These are phyloP conservation scores for Diversispora eburnea DNA, from an alignment of 192 early-diverging fungal species.

Conservation along the genomic window DNA sequence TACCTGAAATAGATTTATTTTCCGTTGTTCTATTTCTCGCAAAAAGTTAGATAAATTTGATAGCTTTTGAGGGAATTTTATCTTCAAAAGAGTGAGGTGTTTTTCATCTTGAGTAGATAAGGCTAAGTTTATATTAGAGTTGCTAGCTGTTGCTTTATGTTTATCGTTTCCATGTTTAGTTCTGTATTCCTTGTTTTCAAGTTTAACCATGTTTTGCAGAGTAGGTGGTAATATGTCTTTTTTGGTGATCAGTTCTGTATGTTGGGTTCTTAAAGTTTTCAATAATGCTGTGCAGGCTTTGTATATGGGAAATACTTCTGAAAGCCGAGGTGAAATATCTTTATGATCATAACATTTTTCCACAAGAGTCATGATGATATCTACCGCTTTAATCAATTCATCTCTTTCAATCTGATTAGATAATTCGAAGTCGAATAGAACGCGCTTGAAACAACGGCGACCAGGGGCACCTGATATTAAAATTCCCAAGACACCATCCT, in stretches of 20 bases:
- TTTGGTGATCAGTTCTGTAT: not conserved
- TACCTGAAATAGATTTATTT: constrained; percentile 14
- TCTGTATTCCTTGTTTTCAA: not conserved
- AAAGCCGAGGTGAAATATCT: not conserved
- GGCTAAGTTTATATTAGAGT: not conserved
- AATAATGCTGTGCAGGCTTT: constrained; percentile 14
- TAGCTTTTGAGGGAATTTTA: not conserved
- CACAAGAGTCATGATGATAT: not conserved
- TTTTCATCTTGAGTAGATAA: constrained; percentile 2
- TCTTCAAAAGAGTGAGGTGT: not conserved
- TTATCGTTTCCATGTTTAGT: not conserved
- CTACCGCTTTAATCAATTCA: not conserved
- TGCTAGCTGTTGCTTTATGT: not conserved
- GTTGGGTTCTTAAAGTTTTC: not conserved
- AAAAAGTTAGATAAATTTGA: not conserved
- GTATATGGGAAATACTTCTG: not conserved
- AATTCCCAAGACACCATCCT: not conserved
- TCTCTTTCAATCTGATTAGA: not conserved
- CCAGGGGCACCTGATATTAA: not conserved
- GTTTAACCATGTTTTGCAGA: not conserved
- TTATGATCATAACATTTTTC: constrained; percentile 18
- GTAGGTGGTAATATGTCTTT: not conserved
- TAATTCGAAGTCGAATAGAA: constrained; percentile 4
- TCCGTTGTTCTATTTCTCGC: not conserved
- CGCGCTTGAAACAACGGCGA: constrained; percentile 6